phyloP scores from a whole-genome alignment of 2,329 filamentous ascomycete species.

The Mycosphaerella sp. region DNA sequence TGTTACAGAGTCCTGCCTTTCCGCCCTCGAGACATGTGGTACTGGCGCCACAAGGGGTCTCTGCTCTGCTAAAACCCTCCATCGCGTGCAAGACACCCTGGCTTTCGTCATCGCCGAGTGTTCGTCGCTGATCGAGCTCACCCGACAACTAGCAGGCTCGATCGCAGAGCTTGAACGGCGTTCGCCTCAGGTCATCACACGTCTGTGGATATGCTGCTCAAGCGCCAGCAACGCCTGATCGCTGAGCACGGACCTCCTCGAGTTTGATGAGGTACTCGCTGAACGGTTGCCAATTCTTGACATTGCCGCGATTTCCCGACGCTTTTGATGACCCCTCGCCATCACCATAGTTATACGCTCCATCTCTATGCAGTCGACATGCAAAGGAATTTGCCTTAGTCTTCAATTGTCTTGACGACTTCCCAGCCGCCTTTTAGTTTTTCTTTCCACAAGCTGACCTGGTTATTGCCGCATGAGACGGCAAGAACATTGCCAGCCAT shows the following conservation, averaged over 20 bases:
- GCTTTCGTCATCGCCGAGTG: background rate
- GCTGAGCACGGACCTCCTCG: background rate
- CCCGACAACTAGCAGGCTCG: background rate
- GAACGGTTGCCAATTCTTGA: background rate
- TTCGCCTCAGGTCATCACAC: background rate
- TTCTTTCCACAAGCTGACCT: constrained; percentile 98
- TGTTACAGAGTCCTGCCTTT: background rate
- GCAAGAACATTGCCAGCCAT: constrained; percentile 94
- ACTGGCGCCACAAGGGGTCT: background rate
- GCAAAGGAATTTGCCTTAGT: constrained; percentile 20
- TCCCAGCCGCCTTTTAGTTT: constrained; percentile 96
- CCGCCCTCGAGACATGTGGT: too few relatives aligned
- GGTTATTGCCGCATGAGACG: constrained; percentile 90
- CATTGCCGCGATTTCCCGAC: background rate
- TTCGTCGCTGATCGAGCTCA: background rate
- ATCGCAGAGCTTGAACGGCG: background rate
- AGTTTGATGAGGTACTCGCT: background rate
- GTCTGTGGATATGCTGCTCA: background rate
- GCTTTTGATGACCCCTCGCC: background rate
- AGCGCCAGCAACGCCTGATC: background rate
- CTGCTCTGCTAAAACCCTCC: background rate
- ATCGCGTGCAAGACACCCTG: background rate
- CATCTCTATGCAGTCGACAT: background rate
- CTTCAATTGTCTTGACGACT: constrained; percentile 88
- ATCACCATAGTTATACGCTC: background rate